phyloP scores from a whole-genome alignment of 345 rosid species.

The Pugionium cornutum region DNA sequence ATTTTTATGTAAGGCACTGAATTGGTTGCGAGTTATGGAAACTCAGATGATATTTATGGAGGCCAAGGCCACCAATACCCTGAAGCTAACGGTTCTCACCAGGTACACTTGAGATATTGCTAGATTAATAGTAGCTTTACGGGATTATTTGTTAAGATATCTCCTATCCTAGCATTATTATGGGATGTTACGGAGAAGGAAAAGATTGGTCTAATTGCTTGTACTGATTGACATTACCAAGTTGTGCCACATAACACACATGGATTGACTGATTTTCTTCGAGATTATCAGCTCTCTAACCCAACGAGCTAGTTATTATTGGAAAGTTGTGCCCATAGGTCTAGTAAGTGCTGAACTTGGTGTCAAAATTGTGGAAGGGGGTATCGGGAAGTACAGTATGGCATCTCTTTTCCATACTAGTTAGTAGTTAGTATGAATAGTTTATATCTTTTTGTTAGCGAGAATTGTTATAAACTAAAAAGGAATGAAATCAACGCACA shows the following conservation, averaged over 20 bases:
- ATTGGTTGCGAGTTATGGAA: slow-evolving; percentile 49
- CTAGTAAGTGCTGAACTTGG: background rate
- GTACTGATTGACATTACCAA: background rate
- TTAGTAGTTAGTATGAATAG: background rate
- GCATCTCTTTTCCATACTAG: background rate
- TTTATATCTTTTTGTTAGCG: slow-evolving; percentile 2
- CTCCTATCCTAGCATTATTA: background rate
- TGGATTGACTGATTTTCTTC: background rate
- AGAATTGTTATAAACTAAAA: background rate
- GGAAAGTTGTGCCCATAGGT: slow-evolving; percentile 9
- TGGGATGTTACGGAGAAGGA: background rate
- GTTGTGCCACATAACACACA: background rate
- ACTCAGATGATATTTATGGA: slow-evolving; percentile 44
- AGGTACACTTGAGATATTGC: slow-evolving; percentile 43
- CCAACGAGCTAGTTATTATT: slow-evolving; percentile 4
- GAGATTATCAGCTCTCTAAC: slow-evolving; percentile 9
- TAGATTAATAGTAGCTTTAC: background rate
- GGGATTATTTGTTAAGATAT: background rate
- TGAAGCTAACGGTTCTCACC: slow-evolving; percentile 49
- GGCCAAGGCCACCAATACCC: slow-evolving; percentile 35
- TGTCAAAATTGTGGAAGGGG: background rate
- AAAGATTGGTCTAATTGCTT: background rate
- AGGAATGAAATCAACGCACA: background rate
- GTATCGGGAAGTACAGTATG: background rate
- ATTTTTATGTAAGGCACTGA: slow-evolving; percentile 42